Conservation (phyloP, 306 rosid genomes). For the Dryas alaskensis region DNA sequence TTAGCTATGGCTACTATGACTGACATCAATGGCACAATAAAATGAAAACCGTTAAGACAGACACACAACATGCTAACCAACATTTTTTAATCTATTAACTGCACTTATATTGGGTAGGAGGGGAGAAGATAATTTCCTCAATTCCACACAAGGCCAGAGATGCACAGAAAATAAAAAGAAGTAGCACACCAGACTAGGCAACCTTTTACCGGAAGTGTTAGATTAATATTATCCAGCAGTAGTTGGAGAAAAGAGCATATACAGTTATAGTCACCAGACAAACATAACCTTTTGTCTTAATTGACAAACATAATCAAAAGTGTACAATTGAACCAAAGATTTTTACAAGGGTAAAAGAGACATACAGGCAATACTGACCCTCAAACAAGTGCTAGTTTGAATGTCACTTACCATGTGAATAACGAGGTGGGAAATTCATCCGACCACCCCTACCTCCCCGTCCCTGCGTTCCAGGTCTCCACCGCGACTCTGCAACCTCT, state of each 20-base stretch:
- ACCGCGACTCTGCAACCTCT: constrained; percentile 67
- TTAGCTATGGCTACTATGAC: constrained; percentile 22
- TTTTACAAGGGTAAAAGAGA: background rate
- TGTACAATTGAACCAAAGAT: background rate
- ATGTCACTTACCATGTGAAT: constrained; percentile 61
- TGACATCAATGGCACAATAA: constrained; percentile 25
- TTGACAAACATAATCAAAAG: background rate
- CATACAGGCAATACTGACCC: constrained; percentile 14
- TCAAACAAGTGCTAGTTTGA: constrained; percentile 13
- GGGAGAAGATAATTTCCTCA: background rate
- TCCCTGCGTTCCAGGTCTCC: constrained; percentile 77
- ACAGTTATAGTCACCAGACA: constrained; percentile 11
- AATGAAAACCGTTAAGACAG: background rate
- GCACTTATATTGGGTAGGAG: background rate
- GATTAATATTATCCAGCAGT: background rate
- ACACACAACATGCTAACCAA: background rate
- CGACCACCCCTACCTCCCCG: constrained; percentile 80
- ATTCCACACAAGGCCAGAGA: background rate
- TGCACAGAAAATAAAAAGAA: background rate
- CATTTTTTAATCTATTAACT: constrained; percentile 20
- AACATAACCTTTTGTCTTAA: background rate
- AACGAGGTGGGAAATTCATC: constrained; percentile 57
- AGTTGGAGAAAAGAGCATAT: constrained; percentile 17
- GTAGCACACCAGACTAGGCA: background rate
- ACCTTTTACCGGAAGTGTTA: background rate